Base-by-base conservation (phyloP, 345 rosid genomes). In the Salix udensis region DNA sequence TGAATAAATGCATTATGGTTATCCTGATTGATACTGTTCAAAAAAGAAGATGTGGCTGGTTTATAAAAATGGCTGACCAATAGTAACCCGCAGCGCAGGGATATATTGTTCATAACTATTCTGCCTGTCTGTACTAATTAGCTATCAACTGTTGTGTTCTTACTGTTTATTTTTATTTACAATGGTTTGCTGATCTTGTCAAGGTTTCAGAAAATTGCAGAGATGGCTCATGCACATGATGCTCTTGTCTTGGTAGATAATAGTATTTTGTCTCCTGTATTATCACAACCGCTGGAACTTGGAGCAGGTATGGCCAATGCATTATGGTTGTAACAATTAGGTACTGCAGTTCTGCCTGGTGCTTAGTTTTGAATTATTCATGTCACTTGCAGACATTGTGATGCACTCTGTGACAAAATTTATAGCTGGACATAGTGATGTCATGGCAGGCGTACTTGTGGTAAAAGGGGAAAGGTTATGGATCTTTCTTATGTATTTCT, bases 391-490 rank as follows among this genome's bases (percentile, higher is more conserved):
- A 91, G 99, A 96, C 79, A 96, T 93, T 46, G 98, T 93, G 70
- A 93, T 96, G 99, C 97, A 93, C 74, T 96, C 99, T 0, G 98
- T 97, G 76, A 96, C 99, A 50, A 93, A 96, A 77, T 96, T 96
- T 79, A 88, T 92, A 77, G 86, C 97, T 34, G 98, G 99, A 77
- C 99, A 93, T 78, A 91, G 98, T 81, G 97, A 96, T 84, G 81
- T 96, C 70, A 96, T 93, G 98, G 98, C 95, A 19, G 98, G 98
- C 50, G 99, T 92, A 68, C 95, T 96, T 82, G 90, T 96, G n/a
- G 96, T 93, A 44, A 96, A 86, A 86, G 97, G 92, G 68, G 92
- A 93, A 88, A 96, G 96, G 98, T 93, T 72, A 44, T 46, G 19
- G 13, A 74, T 70, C 70, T 44, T n/a, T 19, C 67, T 60, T 16